Conservation (phyloP, 2,329 filamentous ascomycete species). For the Penicillium expansum region DNA sequence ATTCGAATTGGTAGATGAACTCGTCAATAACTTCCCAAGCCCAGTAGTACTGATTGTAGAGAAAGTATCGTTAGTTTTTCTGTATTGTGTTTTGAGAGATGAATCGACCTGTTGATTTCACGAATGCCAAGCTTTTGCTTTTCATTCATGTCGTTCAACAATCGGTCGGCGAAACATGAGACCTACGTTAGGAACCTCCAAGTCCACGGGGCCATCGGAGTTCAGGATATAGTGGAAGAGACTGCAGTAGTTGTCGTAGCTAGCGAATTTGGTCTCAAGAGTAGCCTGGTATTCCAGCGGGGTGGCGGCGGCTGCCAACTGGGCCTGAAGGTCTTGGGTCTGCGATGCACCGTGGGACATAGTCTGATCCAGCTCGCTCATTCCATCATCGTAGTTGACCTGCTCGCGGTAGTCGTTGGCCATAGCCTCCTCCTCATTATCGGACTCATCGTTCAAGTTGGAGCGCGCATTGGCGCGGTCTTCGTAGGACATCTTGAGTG, state of each 20-base stretch:
- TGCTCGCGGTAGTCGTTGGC: constrained; percentile 96
- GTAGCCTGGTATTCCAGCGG: constrained; percentile 95
- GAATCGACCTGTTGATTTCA: neutral
- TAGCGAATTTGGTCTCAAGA: constrained; percentile 94
- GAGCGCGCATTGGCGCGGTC: constrained; percentile 44
- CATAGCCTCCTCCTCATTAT: constrained; percentile 92
- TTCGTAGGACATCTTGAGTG: constrained; percentile 45
- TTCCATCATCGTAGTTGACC: constrained; percentile 86
- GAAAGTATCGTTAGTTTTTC: constrained; percentile 13
- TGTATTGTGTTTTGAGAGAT: neutral
- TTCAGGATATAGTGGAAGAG: constrained; percentile 99
- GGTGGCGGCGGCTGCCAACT: constrained; percentile 85
- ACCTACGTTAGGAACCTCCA: constrained; percentile 93
- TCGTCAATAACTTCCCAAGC: constrained; percentile 99
- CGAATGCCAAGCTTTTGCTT: constrained; percentile 14
- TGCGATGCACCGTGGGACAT: constrained; percentile 68
- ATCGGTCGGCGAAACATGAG: constrained; percentile 9
- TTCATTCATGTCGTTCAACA: constrained; percentile 15
- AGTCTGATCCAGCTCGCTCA: constrained; percentile 76
- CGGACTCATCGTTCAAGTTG: constrained; percentile 72
- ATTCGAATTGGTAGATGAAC: constrained; percentile 99
- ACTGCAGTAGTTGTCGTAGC: constrained; percentile 99
- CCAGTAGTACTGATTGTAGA: constrained; percentile 79
- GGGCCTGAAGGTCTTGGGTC: constrained; percentile 87
- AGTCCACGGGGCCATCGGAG: constrained; percentile 96